A percentile compares a stretch with the other conserved stretches of the same genome.
Evolutionary conservation across 139 green algal species (phyloP).

Genomic region (Haematococcus lacustris): DNA sequence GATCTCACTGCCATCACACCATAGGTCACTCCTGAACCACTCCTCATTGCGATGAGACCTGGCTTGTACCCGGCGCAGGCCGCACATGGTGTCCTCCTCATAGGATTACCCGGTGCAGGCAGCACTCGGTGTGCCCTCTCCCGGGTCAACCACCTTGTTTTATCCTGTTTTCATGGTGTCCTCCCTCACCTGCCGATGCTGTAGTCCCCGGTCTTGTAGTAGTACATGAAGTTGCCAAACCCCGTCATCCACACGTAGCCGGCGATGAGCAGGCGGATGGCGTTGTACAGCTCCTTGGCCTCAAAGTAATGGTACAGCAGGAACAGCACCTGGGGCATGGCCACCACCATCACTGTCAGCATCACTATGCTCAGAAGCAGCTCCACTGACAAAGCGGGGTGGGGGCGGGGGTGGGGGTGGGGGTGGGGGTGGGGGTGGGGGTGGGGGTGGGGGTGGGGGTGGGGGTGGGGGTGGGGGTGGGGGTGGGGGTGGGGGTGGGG

Average conservation of each 20-base stretch:
- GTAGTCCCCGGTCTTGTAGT: constrained; percentile 70
- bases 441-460: no score
- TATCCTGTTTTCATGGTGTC: neutral
- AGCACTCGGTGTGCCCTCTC: neutral
- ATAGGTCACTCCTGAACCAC: no score
- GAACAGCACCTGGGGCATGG: constrained; percentile 72
- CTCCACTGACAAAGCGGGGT: neutral
- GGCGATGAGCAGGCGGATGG: constrained; percentile 96
- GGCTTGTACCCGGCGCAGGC: neutral
- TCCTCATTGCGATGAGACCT: neutral
- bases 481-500: no score
- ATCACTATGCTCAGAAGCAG: neutral
- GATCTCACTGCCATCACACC: no score
- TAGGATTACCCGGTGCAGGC: no score
- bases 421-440: no score
- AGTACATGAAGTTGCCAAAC: constrained; percentile 95
- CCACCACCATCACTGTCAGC: neutral
- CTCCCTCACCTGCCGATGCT: constrained; percentile 39
- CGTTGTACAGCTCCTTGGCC: constrained; percentile 88
- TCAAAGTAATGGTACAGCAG: constrained; percentile 96
- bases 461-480: no score
- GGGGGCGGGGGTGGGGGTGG: no score
- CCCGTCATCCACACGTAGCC: constrained; percentile 98
- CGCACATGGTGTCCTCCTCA: neutral
- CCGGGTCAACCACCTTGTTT: neutral